Evolutionary conservation across 2,329 filamentous ascomycete species (phyloP).

Genomic region (Neofusicoccum umdonicola): DNA sequence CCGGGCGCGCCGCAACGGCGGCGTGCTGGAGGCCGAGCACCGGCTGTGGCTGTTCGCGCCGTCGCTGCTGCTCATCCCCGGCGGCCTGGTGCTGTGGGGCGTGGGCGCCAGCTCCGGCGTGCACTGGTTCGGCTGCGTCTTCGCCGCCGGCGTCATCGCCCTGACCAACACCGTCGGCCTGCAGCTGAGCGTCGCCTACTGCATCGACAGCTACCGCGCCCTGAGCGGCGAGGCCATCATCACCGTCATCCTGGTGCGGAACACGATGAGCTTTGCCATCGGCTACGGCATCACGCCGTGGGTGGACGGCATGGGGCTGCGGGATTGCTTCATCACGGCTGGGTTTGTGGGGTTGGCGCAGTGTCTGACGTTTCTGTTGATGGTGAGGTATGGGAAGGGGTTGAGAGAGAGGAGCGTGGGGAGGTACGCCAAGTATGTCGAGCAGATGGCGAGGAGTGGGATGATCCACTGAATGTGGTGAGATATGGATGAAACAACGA

Average conservation of each 20-base stretch:
- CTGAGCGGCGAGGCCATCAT: conserved; percentile 51
- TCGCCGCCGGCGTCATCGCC: conserved; percentile 49
- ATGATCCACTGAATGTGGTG: conserved; percentile 2
- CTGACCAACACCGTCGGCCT: conserved; percentile 45
- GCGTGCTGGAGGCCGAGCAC: conserved; percentile 42
- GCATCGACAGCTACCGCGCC: conserved; percentile 50
- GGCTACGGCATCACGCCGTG: conserved; percentile 52
- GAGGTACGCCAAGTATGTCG: conserved; percentile 41
- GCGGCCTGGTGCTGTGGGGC: conserved; percentile 50
- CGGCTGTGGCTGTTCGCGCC: conserved; percentile 40
- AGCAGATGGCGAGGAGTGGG: conserved; percentile 19
- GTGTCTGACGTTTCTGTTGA: conserved; percentile 38
- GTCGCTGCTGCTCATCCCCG: conserved; percentile 44
- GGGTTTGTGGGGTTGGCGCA: conserved; percentile 44
- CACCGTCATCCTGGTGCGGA: conserved; percentile 50
- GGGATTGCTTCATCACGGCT: conserved; percentile 45
- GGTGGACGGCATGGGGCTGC: conserved; percentile 42
- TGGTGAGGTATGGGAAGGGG: conserved; percentile 51
- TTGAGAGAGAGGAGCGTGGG: conserved; percentile 40
- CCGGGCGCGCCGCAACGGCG: conserved; percentile 38
- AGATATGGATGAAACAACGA: too few species aligned
- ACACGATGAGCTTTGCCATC: conserved; percentile 52
- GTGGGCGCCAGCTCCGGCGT: conserved; percentile 49
- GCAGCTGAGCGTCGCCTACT: conserved; percentile 46
- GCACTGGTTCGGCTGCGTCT: conserved; percentile 51